Conservation (phyloP, 768 basidiomycete genomes). For the Boletus pseudopeckii region DNA sequence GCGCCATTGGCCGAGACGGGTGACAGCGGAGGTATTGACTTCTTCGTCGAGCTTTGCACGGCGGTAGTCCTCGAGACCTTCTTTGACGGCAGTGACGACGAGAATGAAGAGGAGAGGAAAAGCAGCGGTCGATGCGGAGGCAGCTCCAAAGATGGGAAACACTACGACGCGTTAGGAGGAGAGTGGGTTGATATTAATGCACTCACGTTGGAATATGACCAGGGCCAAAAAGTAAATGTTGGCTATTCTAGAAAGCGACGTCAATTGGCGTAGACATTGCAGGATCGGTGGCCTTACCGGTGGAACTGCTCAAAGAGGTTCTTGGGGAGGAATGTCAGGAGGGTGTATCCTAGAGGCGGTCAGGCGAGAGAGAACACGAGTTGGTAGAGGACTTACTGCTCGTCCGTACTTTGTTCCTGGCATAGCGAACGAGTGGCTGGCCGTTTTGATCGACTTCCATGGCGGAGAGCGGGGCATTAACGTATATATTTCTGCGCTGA, state of each 20-base stretch:
- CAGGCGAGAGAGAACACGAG: not conserved
- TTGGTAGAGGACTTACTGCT: constrained; percentile 59
- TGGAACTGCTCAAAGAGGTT: constrained; percentile 95
- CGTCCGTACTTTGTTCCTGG: constrained; percentile 90
- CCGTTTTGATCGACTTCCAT: constrained; percentile 65
- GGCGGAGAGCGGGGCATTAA: constrained; percentile 67
- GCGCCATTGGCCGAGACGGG: constrained; percentile 82
- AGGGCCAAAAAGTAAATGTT: constrained; percentile 88
- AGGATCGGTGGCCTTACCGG: constrained; percentile 44
- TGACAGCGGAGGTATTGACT: constrained; percentile 92
- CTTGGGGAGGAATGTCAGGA: constrained; percentile 88
- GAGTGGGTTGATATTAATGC: not conserved
- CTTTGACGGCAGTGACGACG: constrained; percentile 87
- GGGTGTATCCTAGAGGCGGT: constrained; percentile 69
- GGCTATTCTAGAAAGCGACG: constrained; percentile 53
- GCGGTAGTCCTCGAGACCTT: constrained; percentile 95
- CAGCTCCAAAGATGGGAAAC: constrained; percentile 88
- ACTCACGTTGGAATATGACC: constrained; percentile 76
- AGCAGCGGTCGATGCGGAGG: constrained; percentile 75
- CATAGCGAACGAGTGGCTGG: constrained; percentile 78
- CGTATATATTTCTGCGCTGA: constrained; percentile 69
- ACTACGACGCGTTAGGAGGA: constrained; percentile 41
- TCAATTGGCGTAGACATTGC: not conserved
- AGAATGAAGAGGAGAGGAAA: constrained; percentile 88
- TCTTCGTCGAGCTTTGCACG: constrained; percentile 83